Percentiles rank a stretch among this genome's conserved stretches.
phyloP scores from a whole-genome alignment of 495 filamentous ascomycete species.

The Massariosphaeria phaeospora region DNA sequence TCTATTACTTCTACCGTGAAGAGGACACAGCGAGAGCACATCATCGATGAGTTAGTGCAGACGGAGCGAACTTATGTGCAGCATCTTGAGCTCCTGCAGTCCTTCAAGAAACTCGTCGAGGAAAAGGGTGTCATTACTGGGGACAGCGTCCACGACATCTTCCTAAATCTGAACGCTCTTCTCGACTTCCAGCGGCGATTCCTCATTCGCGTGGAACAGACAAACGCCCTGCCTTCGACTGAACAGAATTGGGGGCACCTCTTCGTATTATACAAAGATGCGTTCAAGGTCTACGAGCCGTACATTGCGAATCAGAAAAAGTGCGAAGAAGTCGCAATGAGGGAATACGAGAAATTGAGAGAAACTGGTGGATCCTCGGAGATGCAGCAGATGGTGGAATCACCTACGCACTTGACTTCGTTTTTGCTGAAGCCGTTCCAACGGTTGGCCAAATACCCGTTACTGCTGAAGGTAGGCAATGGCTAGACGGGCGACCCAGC shows the following conservation, averaged over 20 bases:
- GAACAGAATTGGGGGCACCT: slow-evolving; percentile 87
- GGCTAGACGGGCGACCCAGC: background rate
- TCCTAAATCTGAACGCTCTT: slow-evolving; percentile 89
- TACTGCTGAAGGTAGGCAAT: slow-evolving; percentile 70
- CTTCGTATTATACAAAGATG: slow-evolving; percentile 72
- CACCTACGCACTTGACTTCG: slow-evolving; percentile 62
- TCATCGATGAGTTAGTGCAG: slow-evolving; percentile 83
- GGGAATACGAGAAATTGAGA: slow-evolving; percentile 59
- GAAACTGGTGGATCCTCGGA: slow-evolving; percentile 52
- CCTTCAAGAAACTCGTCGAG: slow-evolving; percentile 84
- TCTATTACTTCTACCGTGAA: slow-evolving; percentile 40
- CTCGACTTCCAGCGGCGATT: slow-evolving; percentile 94
- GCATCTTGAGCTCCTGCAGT: slow-evolving; percentile 88
- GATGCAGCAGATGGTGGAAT: slow-evolving; percentile 59
- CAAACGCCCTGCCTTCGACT: slow-evolving; percentile 71
- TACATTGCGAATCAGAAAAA: slow-evolving; percentile 91
- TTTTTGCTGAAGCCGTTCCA: slow-evolving; percentile 97
- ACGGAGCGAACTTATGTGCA: slow-evolving; percentile 99
- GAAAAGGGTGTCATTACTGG: slow-evolving; percentile 81
- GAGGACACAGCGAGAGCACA: slow-evolving; percentile 76
- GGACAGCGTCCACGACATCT: slow-evolving; percentile 89
- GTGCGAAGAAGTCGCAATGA: slow-evolving; percentile 56
- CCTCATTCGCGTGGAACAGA: slow-evolving; percentile 90
- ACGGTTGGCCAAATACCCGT: slow-evolving; percentile 86
- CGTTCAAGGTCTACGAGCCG: slow-evolving; percentile 84